Evolutionary conservation across 768 basidiomycete species (phyloP), one percentile per base, ranked within the genome.

Genomic region (Auricularia sp.): DNA sequence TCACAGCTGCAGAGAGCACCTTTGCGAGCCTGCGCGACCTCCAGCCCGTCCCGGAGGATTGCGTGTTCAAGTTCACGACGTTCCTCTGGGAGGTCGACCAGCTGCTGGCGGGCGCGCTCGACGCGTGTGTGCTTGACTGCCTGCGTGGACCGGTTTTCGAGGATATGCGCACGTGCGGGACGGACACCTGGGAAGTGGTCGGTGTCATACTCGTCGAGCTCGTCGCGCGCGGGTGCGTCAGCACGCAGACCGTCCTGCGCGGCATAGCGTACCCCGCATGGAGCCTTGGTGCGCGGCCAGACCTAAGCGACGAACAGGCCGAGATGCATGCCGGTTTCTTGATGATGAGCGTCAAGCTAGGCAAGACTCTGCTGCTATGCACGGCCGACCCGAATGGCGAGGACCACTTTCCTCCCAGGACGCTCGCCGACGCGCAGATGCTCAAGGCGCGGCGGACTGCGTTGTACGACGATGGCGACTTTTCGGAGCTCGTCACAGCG

Each of bases 1-100:
- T 85, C 84, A 88, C 86, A 69, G 87, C 88, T 21, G 92, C 90
- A 90, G 89, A 92, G 71, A 92, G 89, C 69, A 84, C 87, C 1
- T 79, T 93, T 54, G 84, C 88, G 5, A 87, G 86, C 62, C 77
- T 93, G 54, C 87, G 86, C 87, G 88, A 71, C 79, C 89, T 54
- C 83, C 86, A 5, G 73, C 75, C 54, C 82, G 88, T 78, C n/a
- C 61, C 77, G 3, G 85, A 86, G 64, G 61, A 67, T 33, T 54
- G 33, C 54, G 54, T 58, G 10, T 37, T 13, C 11, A 35, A 56
- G 62, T 93, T 91, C 70, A 88, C 83, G 3, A 75, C 76, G 14
- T 92, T 93, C 70, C 77, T 93, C 21, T 81, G 83, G 71, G 83
- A 88, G 65, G 81, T 92, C 61, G 87, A 92, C 68, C 84, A 88